phyloP scores from a whole-genome alignment of 1,284 basidiomycete genomes.

The Irpex rosettiformis region DNA sequence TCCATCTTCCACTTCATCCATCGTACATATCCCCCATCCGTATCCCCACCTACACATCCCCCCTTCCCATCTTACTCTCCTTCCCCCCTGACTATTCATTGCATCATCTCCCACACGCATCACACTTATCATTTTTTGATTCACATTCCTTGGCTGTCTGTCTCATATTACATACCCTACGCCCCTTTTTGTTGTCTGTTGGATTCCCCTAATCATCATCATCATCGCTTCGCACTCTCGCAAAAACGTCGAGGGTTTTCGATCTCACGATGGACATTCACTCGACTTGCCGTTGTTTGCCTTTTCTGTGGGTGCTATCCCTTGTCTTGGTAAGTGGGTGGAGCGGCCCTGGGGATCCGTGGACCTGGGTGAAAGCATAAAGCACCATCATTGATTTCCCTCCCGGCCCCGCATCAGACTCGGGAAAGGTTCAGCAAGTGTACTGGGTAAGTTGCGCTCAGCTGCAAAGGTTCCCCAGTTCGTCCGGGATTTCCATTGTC shows the following conservation, averaged over 20 bases:
- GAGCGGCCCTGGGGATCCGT: too few species aligned
- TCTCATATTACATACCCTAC: not conserved
- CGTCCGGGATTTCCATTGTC: not conserved
- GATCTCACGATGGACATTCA: not conserved
- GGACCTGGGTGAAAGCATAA: not conserved
- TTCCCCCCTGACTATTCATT: not conserved
- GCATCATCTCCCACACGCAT: not conserved
- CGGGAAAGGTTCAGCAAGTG: too few species aligned
- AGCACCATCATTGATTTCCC: not conserved
- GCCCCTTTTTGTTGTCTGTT: not conserved
- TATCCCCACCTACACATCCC: not conserved
- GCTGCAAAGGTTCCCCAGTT: not conserved
- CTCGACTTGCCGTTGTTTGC: too few species aligned
- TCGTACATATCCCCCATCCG: not conserved
- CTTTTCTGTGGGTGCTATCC: too few species aligned
- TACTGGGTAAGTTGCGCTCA: not conserved
- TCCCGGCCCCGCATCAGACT: not conserved
- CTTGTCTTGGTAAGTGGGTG: too few species aligned
- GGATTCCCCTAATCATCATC: not conserved
- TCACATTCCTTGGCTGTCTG: not conserved
- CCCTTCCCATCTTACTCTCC: not conserved
- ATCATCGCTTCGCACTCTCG: not conserved
- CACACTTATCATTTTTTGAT: not conserved
- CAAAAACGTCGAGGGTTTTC: not conserved
- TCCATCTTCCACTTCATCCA: not conserved